Percentiles rank a stretch among this genome's conserved stretches.
Evolutionary conservation across 2,329 filamentous ascomycete genomes (phyloP).

Genomic region (Setomelanomma holmii): DNA sequence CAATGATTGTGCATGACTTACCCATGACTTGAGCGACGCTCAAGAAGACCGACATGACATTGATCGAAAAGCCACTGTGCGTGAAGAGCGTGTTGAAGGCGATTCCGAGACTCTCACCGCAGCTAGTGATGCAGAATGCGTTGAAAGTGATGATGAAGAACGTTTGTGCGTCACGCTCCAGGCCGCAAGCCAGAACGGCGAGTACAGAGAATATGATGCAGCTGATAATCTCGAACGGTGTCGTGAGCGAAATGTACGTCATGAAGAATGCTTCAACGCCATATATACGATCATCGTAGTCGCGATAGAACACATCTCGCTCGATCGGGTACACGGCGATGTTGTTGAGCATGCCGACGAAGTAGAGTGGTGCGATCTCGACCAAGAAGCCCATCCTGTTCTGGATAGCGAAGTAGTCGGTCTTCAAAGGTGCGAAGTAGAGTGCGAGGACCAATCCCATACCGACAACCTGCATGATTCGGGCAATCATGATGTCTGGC

Average conservation of each 20-base stretch:
- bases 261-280: slow-evolving; percentile 73
- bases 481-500: slow-evolving; percentile 43
- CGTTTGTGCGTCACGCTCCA: slow-evolving; percentile 68
- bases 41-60: slow-evolving; percentile 73
- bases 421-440: slow-evolving; percentile 73
- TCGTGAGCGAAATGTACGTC: slow-evolving; percentile 72
- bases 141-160: slow-evolving; percentile 74
- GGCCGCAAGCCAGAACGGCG: slow-evolving; percentile 68
- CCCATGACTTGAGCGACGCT: slow-evolving; percentile 74
- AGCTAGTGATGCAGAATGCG: slow-evolving; percentile 75
- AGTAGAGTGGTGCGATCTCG: slow-evolving; percentile 74
- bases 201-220: slow-evolving; percentile 71
- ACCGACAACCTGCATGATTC: slow-evolving; percentile 49
- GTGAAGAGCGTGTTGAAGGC: slow-evolving; percentile 80
- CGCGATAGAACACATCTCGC: slow-evolving; percentile 77
- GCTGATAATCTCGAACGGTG: slow-evolving; percentile 74
- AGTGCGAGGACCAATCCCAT: slow-evolving; percentile 46
- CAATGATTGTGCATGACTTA: slow-evolving; percentile 6
- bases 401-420: slow-evolving; percentile 74
- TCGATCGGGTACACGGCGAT: slow-evolving; percentile 76
- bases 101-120: slow-evolving; percentile 78
- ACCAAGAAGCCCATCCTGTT: slow-evolving; percentile 77
- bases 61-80: slow-evolving; percentile 79
- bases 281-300: slow-evolving; percentile 77
- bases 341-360: slow-evolving; percentile 81